Percentiles rank a stretch among this genome's conserved stretches.
Evolutionary conservation across 257 asterid species (phyloP).

Genomic region (Solanum sparsipilum): DNA sequence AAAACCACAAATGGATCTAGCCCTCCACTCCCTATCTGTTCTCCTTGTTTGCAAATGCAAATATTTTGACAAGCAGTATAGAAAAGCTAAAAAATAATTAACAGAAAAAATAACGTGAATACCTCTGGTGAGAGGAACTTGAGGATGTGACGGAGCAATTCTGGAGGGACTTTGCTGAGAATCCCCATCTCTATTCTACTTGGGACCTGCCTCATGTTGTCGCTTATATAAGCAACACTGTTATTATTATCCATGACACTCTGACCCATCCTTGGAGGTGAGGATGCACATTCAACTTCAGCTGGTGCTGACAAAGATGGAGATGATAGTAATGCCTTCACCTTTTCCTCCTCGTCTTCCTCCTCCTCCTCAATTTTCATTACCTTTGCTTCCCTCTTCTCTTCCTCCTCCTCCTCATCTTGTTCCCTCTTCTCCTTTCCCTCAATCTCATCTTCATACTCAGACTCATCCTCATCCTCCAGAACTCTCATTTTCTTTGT

Average conservation of each 20-base stretch:
- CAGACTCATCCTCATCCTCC: background rate
- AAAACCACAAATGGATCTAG: background rate
- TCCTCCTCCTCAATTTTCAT: slow-evolving; percentile 34
- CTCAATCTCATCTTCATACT: slow-evolving; percentile 10
- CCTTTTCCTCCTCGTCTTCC: slow-evolving; percentile 15
- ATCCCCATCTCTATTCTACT: slow-evolving; percentile 48
- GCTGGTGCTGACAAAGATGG: slow-evolving; percentile 20
- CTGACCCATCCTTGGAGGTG: slow-evolving; percentile 15
- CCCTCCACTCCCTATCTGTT: background rate
- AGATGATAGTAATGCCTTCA: slow-evolving; percentile 14
- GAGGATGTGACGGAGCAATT: slow-evolving; percentile 59
- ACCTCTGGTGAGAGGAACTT: slow-evolving; percentile 82
- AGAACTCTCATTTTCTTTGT: slow-evolving; percentile 1
- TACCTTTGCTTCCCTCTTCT: slow-evolving; percentile 37
- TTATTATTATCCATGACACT: background rate
- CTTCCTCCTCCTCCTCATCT: slow-evolving; percentile 30
- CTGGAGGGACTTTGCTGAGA: slow-evolving; percentile 62
- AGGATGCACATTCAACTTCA: slow-evolving; percentile 15
- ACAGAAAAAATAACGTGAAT: background rate
- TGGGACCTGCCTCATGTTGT: slow-evolving; percentile 13
- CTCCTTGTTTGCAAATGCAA: background rate
- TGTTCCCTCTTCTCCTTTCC: slow-evolving; percentile 1
- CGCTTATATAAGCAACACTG: slow-evolving; percentile 9
- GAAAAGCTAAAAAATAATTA: background rate
- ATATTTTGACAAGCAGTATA: background rate